A percentile compares a stretch with the other conserved stretches of the same genome.
These are phyloP conservation scores for Apophysomyces sp. DNA, from an alignment of 371 early-diverging fungal genomes.

Conservation along the genomic window DNA sequence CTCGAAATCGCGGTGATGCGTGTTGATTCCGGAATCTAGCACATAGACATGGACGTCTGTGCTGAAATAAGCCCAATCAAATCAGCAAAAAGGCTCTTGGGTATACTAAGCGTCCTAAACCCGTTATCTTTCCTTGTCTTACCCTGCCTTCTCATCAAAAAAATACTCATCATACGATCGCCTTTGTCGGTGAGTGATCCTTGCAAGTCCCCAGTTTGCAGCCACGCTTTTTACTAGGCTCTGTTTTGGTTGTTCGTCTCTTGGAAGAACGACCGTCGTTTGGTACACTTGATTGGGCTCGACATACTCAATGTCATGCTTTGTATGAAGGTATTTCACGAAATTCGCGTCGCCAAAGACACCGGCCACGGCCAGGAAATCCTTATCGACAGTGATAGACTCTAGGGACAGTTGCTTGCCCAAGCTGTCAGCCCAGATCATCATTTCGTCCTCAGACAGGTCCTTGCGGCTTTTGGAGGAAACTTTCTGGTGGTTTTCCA, in stretches of 20 bases:
- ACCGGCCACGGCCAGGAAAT: constrained; percentile 13
- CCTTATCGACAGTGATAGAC: constrained; percentile 3
- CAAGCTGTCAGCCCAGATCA: constrained; percentile 5
- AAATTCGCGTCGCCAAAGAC: constrained; percentile 13
- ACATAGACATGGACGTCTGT: constrained; percentile 20
- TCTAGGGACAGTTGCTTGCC: constrained; percentile 11
- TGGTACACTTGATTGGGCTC: constrained; percentile 19
- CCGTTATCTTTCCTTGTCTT: background rate
- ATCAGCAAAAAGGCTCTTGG: background rate
- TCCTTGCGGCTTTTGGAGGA: background rate
- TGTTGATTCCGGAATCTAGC: constrained; percentile 61
- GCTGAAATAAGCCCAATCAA: background rate
- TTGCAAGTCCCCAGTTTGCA: constrained; percentile 21
- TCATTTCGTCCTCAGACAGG: background rate
- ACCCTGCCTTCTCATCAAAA: constrained; percentile 18
- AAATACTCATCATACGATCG: constrained; percentile 2
- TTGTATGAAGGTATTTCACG: constrained; percentile 9
- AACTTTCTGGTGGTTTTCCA: background rate
- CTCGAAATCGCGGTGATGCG: constrained; percentile 73
- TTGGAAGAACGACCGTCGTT: constrained; percentile 7
- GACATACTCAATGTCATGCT: constrained; percentile 14
- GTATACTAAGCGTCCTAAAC: no score
- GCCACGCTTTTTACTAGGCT: background rate
- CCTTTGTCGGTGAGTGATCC: constrained; percentile 9
- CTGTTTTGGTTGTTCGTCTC: background rate